Conservation (phyloP, 2,329 filamentous ascomycete genomes). For the Cladosporium velox region DNA sequence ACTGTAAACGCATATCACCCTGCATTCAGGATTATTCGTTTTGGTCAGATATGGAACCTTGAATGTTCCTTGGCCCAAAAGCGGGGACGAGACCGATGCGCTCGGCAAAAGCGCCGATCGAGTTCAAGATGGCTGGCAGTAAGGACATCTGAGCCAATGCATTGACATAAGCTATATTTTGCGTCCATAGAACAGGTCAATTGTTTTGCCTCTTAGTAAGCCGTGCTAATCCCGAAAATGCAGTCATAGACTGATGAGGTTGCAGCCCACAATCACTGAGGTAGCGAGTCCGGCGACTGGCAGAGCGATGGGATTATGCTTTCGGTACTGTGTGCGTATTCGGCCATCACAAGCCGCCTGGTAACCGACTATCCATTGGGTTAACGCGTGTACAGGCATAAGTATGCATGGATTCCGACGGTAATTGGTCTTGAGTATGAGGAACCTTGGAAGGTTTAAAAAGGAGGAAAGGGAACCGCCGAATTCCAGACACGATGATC, state of each 20-base stretch:
- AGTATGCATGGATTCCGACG: not conserved
- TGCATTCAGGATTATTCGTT: not conserved
- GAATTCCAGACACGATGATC: not conserved
- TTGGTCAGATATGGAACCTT: not conserved
- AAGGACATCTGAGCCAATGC: not conserved
- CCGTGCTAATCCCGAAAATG: not conserved
- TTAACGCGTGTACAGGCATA: not conserved
- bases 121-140: not conserved
- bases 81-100: not conserved
- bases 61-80: not conserved
- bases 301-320: not conserved
- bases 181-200: not conserved
- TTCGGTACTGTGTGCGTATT: not conserved
- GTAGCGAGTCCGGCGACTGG: not conserved
- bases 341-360: not conserved
- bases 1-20: not conserved
- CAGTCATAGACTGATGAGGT: not conserved
- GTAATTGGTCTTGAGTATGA: not conserved
- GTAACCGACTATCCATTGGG: not conserved
- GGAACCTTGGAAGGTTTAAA: not conserved
- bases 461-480: not conserved
- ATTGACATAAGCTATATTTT: not conserved
- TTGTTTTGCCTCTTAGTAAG: not conserved
- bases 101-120: constrained; percentile 2
- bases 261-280: not conserved